Evolutionary conservation across 768 basidiomycete genomes (phyloP).

Genomic region (Xerocomellus amylosporus): DNA sequence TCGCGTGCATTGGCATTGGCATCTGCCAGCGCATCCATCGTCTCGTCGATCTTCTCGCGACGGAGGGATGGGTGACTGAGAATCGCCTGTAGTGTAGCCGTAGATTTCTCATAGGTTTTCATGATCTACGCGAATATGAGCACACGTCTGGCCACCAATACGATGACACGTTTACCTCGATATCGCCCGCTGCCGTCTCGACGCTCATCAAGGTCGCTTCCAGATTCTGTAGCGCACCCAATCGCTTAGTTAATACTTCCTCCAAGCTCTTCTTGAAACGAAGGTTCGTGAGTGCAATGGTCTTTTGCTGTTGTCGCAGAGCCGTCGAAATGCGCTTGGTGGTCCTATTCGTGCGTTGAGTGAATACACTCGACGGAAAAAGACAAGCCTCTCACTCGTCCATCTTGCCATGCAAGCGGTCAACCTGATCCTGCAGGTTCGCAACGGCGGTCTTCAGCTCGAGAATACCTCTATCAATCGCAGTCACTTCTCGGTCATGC

Average conservation of each 20-base stretch:
- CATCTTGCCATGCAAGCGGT: slow-evolving; percentile 65
- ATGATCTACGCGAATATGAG: slow-evolving; percentile 59
- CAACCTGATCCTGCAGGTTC: slow-evolving; percentile 67
- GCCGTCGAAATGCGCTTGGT: slow-evolving; percentile 64
- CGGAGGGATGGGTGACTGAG: slow-evolving; percentile 79
- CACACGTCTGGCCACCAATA: not conserved
- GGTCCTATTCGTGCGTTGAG: slow-evolving; percentile 43
- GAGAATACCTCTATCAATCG: slow-evolving; percentile 80
- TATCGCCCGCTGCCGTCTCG: slow-evolving; percentile 85
- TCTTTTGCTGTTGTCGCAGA: slow-evolving; percentile 66
- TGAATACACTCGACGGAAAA: not conserved
- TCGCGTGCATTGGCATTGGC: slow-evolving; percentile 81
- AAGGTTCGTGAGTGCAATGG: slow-evolving; percentile 72
- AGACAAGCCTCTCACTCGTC: slow-evolving; percentile 51
- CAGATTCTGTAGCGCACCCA: slow-evolving; percentile 70
- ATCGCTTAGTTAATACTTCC: slow-evolving; percentile 69
- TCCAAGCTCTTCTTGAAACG: slow-evolving; percentile 79
- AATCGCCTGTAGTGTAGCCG: slow-evolving; percentile 69
- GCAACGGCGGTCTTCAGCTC: slow-evolving; percentile 71
- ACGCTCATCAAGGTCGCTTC: slow-evolving; percentile 76
- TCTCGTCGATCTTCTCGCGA: slow-evolving; percentile 75
- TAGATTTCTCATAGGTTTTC: slow-evolving; percentile 80
- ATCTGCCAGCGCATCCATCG: slow-evolving; percentile 84
- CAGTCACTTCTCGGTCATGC: slow-evolving; percentile 50
- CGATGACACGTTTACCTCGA: slow-evolving; percentile 57